Conservation (phyloP, 805 yeast genomes). For the Kuraishia molischiana region DNA sequence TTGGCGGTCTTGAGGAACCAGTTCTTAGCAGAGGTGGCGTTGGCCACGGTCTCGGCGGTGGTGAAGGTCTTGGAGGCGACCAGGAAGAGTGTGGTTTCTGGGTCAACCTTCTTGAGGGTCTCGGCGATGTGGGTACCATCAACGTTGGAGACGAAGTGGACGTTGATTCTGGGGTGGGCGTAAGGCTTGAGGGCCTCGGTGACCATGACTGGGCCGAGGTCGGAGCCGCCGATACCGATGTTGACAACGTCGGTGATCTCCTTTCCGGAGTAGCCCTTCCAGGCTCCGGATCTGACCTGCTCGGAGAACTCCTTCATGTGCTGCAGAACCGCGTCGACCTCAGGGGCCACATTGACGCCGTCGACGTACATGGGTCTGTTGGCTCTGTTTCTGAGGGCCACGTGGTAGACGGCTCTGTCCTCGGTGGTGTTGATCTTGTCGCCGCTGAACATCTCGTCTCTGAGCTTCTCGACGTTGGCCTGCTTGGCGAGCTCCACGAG, state of each 20-base stretch:
- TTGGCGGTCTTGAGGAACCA: conserved; percentile 79
- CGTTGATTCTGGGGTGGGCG: conserved; percentile 61
- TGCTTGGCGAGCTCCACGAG: conserved; percentile 80
- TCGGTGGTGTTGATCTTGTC: conserved; percentile 93
- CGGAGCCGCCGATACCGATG: conserved; percentile 99
- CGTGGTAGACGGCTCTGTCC: conserved; percentile 94
- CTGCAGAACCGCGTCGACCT: conserved; percentile 81
- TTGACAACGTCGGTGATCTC: conserved; percentile 88
- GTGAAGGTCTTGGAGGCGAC: conserved; percentile 98
- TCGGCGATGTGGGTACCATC: conserved; percentile 98
- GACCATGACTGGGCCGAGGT: conserved; percentile 98
- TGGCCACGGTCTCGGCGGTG: conserved; percentile 96
- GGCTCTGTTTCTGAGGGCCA: conserved; percentile 91
- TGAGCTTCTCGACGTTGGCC: conserved; percentile 75
- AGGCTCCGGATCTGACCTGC: conserved; percentile 79
- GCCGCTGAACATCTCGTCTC: conserved; percentile 90
- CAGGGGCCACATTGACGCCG: conserved; percentile 82
- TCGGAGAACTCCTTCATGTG: conserved; percentile 97
- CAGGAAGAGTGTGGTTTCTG: conserved; percentile 88
- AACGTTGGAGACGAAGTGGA: conserved; percentile 94
- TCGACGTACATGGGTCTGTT: conserved; percentile 80
- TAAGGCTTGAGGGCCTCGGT: conserved; percentile 95
- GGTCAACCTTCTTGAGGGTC: conserved; percentile 63
- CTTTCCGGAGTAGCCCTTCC: conserved; percentile 98
- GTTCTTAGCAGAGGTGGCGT: conserved; percentile 88